Evolutionary conservation across 1,284 basidiomycete species (phyloP).

Genomic region (Microbotryomycetes sp.): DNA sequence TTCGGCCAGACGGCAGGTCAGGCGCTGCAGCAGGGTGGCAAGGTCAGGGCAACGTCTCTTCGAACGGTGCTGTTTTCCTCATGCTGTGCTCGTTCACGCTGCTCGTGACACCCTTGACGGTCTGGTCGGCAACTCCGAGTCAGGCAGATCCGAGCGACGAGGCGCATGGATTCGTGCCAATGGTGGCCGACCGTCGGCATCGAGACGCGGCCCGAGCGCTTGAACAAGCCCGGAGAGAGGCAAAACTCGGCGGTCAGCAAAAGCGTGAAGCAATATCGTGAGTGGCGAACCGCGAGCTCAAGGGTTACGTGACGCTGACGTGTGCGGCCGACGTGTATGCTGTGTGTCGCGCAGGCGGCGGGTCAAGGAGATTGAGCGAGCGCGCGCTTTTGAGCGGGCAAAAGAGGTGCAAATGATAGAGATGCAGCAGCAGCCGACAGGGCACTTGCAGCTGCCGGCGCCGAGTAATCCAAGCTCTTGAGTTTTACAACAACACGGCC

Average conservation of each 20-base stretch:
- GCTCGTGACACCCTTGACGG: slow-evolving; percentile 18
- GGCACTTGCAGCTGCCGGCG: slow-evolving; percentile 11
- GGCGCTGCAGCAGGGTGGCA: slow-evolving; percentile 13
- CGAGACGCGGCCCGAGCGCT: slow-evolving; percentile 16
- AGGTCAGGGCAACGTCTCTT: slow-evolving; percentile 10
- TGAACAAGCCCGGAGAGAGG: slow-evolving; percentile 15
- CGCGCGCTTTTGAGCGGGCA: slow-evolving; percentile 18
- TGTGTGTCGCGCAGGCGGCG: slow-evolving; percentile 2
- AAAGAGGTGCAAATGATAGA: slow-evolving; percentile 14
- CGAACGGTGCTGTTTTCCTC: slow-evolving; percentile 25
- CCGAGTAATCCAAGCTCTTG: background rate
- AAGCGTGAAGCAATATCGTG: slow-evolving; percentile 23
- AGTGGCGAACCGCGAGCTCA: background rate
- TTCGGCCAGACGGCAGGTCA: slow-evolving; percentile 7
- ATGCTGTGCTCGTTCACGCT: slow-evolving; percentile 10
- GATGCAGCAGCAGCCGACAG: background rate
- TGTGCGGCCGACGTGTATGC: background rate
- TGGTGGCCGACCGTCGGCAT: slow-evolving; percentile 20
- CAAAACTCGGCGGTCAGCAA: slow-evolving; percentile 9
- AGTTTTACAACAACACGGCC: background rate
- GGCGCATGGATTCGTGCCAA: slow-evolving; percentile 10
- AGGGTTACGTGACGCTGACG: background rate
- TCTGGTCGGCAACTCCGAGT: slow-evolving; percentile 9
- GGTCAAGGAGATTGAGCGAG: slow-evolving; percentile 15
- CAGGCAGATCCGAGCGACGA: slow-evolving; percentile 1